These are phyloP conservation scores for Microthyrium microscopicum DNA, from an alignment of 2,329 filamentous ascomycete genomes.

Conservation along the genomic window DNA sequence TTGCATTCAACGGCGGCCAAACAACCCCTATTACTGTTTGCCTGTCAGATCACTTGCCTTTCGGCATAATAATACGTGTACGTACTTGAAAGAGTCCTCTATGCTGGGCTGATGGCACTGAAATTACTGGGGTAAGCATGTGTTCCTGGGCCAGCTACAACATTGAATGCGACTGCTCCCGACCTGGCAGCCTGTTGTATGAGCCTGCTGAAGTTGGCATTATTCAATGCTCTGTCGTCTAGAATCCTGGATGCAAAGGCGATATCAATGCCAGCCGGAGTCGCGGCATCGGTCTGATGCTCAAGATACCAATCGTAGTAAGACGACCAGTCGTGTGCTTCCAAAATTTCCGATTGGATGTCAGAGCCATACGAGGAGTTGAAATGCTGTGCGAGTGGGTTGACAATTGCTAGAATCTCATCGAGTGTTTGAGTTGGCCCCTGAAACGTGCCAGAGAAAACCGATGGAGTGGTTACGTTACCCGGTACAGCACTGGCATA, in stretches of 20 bases:
- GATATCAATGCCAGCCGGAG: neutral
- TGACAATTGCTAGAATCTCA: too few relatives aligned
- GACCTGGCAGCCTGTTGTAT: neutral
- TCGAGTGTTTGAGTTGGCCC: too few relatives aligned
- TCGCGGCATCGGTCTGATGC: neutral
- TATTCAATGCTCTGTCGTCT: neutral
- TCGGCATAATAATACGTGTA: neutral
- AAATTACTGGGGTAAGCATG: neutral
- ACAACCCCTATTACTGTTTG: neutral
- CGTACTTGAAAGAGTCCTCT: neutral
- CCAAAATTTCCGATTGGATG: neutral
- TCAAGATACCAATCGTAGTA: conserved; percentile 1
- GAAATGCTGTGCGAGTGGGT: neutral
- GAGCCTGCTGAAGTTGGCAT: neutral
- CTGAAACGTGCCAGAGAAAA: too few relatives aligned
- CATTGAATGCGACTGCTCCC: neutral
- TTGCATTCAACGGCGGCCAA: neutral
- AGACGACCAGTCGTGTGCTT: neutral
- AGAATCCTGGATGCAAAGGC: conserved; percentile 1
- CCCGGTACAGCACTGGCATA: too few relatives aligned
- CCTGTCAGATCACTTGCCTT: neutral
- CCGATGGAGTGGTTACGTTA: too few relatives aligned
- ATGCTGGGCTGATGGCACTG: neutral
- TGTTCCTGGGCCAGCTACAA: neutral
- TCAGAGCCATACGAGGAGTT: neutral